Evolutionary conservation across 257 asterid genomes (phyloP), one percentile per base, ranked within the genome.

Genomic region (Rehmannia glutinosa): DNA sequence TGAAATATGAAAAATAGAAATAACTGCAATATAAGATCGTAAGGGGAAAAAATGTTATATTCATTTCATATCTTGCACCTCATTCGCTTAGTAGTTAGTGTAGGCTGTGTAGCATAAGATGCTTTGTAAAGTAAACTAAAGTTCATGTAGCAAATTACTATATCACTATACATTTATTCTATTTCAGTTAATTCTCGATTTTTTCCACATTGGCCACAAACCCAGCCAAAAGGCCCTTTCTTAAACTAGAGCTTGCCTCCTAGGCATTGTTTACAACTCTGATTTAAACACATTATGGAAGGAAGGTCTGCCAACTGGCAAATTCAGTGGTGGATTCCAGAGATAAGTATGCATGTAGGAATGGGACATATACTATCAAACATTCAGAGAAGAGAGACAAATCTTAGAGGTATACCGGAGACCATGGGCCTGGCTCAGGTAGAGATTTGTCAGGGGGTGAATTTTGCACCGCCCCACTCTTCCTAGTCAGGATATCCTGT

Each of bases 361-460:
- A 51, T 57, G 24, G 46, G 58, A 53, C 25, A 62, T 33, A 9
- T 64, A 32, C 43, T 52, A 63, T 33, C 4, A 41, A 47, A 33
- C 61, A 47, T 53, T 45, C 64, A 58, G 17, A 73, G 54, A 45
- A 54, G 79, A 61, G 61, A 74, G 17, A 53, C 30, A 30, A 73
- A 57, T 23, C 42, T 70, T 25, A 52, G 58, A 56, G 66, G 47
- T 86, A 61, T 89, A 92, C 98, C 86, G 98, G 98, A 43, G 98
- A 92, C 98, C 98, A 92, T 28, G 97, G 97, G 75, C 88, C 77
- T 65, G 97, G 96, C 77, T 89, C 97, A 65, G 96, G 95, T 53
- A 78, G 63, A 71, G 84, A 49, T 81, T 92, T 92, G 63, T 89
- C 96, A 1, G 92, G 76, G 28, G 98, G 98, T 64, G 98, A 92